phyloP scores from a whole-genome alignment of 768 basidiomycete species.

The Psilocybe cubensis region DNA sequence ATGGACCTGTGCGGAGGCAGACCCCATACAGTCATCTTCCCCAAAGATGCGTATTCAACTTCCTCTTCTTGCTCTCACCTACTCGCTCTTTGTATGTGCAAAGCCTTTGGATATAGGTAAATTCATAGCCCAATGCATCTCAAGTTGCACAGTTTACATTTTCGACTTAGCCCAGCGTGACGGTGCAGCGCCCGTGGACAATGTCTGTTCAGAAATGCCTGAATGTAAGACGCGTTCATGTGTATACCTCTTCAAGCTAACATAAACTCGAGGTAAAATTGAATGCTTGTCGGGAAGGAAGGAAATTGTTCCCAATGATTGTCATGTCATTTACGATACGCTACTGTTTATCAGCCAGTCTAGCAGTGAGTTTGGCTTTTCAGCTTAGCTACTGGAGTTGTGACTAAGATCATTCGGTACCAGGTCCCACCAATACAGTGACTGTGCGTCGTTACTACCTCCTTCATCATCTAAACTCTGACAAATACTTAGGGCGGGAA shows the following conservation, averaged over 20 bases:
- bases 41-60: not conserved
- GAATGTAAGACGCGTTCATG: conserved; percentile 1
- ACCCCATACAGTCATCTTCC: not conserved
- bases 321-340: conserved; percentile 16
- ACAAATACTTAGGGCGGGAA: not conserved
- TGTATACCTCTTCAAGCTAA: not conserved
- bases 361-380: not conserved
- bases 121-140: not conserved
- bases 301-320: conserved; percentile 11
- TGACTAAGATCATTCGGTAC: not conserved
- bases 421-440: conserved; percentile 13
- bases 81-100: not conserved
- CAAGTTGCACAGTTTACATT: not conserved
- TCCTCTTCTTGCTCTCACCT: not conserved
- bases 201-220: conserved; percentile 14
- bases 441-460: not conserved
- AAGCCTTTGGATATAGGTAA: not conserved
- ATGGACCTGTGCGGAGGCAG: not conserved
- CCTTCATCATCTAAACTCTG: not conserved
- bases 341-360: conserved; percentile 12
- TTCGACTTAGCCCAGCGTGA: not conserved
- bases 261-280: not conserved
- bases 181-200: conserved; percentile 4
- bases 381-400: not conserved
- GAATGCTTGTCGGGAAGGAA: conserved; percentile 4